phyloP scores from a whole-genome alignment of 2,329 filamentous ascomycete species.

The Clarireedia monteithiana region DNA sequence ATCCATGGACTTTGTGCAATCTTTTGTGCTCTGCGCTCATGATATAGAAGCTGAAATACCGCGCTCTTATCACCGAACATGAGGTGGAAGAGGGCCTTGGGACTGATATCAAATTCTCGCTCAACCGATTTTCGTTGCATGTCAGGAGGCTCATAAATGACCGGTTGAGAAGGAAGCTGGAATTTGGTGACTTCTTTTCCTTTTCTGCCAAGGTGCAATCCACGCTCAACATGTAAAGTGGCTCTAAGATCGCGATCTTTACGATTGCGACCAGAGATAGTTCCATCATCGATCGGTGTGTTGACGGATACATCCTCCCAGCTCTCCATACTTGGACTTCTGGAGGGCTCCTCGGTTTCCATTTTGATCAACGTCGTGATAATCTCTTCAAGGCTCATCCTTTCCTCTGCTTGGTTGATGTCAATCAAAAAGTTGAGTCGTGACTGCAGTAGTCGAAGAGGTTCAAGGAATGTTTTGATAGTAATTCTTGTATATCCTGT shows the following conservation, averaged over 20 bases:
- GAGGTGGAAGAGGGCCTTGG: constrained; percentile 92
- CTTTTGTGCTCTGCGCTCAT: constrained; percentile 65
- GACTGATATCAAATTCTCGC: constrained; percentile 79
- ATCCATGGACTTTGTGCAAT: constrained; percentile 86
- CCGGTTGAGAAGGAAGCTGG: constrained; percentile 71
- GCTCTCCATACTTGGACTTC: constrained; percentile 73
- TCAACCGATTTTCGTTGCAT: constrained; percentile 71
- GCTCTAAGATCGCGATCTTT: constrained; percentile 44
- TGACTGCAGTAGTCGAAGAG: constrained; percentile 71
- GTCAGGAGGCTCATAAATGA: constrained; percentile 75
- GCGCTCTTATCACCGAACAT: constrained; percentile 95
- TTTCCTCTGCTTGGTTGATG: constrained; percentile 65
- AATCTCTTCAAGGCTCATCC: constrained; percentile 59
- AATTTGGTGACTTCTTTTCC: constrained; percentile 48
- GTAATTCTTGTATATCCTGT: constrained; percentile 49
- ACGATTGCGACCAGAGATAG: constrained; percentile 33
- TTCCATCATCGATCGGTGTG: constrained; percentile 52
- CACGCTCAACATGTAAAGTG: constrained; percentile 54
- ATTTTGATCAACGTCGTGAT: constrained; percentile 67
- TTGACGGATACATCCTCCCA: constrained; percentile 75
- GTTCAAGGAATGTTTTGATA: constrained; percentile 88
- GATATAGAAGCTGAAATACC: constrained; percentile 52
- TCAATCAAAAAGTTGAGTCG: constrained; percentile 81
- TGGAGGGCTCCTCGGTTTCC: constrained; percentile 52
- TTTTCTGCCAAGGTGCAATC: constrained; percentile 39